Conservation (phyloP, 805 yeast genomes). For the Hanseniaspora pseudoguilliermondii region DNA sequence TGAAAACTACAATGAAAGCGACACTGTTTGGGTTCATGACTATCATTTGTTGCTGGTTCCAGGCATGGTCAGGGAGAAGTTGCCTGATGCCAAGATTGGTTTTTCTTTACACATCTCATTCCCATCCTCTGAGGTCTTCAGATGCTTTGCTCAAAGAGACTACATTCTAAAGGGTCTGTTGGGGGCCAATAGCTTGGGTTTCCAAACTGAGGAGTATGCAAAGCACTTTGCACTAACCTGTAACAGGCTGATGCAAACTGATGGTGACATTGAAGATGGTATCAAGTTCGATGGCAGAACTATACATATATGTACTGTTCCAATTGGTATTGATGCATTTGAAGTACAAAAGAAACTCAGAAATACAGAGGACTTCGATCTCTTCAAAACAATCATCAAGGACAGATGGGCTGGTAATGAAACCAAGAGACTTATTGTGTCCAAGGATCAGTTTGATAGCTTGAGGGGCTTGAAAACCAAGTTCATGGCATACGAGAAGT, state of each 20-base stretch:
- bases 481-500: conserved; percentile 70
- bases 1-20: conserved; percentile 55
- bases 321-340: conserved; percentile 69
- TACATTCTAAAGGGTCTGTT: conserved; percentile 66
- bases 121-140: conserved; percentile 88
- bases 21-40: conserved; percentile 85
- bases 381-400: conserved; percentile 59
- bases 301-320: conserved; percentile 44
- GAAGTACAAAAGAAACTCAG: conserved; percentile 37
- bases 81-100: conserved; percentile 81
- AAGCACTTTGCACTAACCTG: conserved; percentile 89
- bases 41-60: conserved; percentile 85
- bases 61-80: conserved; percentile 55
- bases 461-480: conserved; percentile 84
- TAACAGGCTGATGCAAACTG: conserved; percentile 70
- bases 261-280: conserved; percentile 49
- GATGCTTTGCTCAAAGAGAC: conserved; percentile 82
- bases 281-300: conserved; percentile 49
- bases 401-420: conserved; percentile 54
- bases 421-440: conserved; percentile 43
- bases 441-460: conserved; percentile 78
- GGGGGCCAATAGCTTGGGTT: conserved; percentile 77
- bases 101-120: conserved; percentile 87
- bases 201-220: conserved; percentile 87
- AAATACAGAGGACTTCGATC: conserved; percentile 36